Evolutionary conservation across 371 early-diverging fungal species (phyloP).

Genomic region (Mucor indicus): DNA sequence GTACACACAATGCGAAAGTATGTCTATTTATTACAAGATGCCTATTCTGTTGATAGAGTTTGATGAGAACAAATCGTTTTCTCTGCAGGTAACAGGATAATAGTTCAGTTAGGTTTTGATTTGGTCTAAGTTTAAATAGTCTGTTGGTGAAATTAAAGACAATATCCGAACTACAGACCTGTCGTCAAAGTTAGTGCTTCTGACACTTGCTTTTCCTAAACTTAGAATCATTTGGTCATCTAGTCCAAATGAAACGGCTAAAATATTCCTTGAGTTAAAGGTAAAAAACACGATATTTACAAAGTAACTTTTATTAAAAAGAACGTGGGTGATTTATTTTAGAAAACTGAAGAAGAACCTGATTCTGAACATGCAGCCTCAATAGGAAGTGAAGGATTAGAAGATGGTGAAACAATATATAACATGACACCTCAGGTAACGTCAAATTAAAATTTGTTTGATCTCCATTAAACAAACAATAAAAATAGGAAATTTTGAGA

Average conservation of each 20-base stretch:
- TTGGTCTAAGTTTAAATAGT: slow-evolving; percentile 14
- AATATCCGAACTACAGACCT: slow-evolving; percentile 60
- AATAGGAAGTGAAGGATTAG: slow-evolving; percentile 69
- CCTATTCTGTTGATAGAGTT: slow-evolving; percentile 95
- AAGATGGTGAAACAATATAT: slow-evolving; percentile 60
- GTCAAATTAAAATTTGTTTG: background rate
- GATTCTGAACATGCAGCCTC: slow-evolving; percentile 63
- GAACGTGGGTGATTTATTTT: background rate
- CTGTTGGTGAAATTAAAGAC: slow-evolving; percentile 51
- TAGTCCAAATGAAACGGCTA: slow-evolving; percentile 82
- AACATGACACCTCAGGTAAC: slow-evolving; percentile 68
- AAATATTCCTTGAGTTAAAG: slow-evolving; percentile 89
- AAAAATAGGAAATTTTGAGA: slow-evolving; percentile 66
- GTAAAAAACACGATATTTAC: slow-evolving; percentile 25
- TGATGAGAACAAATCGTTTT: slow-evolving; percentile 70
- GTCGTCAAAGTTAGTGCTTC: slow-evolving; percentile 73
- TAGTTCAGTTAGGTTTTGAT: background rate
- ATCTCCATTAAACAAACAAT: background rate
- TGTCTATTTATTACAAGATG: slow-evolving; percentile 77
- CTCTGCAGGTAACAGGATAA: slow-evolving; percentile 23
- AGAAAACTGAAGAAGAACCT: slow-evolving; percentile 78
- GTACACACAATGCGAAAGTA: slow-evolving; percentile 89
- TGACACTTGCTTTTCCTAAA: slow-evolving; percentile 85
- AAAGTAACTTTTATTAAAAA: background rate
- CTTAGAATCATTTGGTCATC: slow-evolving; percentile 89